Evolutionary conservation across 768 basidiomycete genomes (phyloP).

Genomic region (Mycena epipterygia): DNA sequence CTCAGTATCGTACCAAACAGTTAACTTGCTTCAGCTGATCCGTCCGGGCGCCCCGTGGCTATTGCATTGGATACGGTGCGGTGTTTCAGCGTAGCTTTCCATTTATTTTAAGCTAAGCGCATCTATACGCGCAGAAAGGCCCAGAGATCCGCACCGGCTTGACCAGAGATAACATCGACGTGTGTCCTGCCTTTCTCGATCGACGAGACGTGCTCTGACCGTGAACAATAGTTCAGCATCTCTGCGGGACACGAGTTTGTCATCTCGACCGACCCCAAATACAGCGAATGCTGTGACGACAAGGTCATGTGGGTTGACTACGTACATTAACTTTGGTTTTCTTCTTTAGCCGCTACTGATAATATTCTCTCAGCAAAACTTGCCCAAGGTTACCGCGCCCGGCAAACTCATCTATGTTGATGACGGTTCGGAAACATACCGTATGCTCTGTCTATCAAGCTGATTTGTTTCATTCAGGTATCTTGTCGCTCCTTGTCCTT

Average conservation of each 20-base stretch:
- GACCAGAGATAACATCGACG: constrained; percentile 89
- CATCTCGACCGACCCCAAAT: constrained; percentile 87
- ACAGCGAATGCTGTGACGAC: constrained; percentile 84
- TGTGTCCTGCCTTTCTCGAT: constrained; percentile 55
- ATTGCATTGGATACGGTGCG: constrained; percentile 97
- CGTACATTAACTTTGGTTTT: constrained; percentile 60
- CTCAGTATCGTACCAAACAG: not conserved
- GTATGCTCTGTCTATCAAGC: constrained; percentile 6
- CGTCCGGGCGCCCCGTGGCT: constrained; percentile 90
- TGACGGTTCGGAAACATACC: constrained; percentile 71
- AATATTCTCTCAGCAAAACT: constrained; percentile 71
- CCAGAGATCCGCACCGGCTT: constrained; percentile 98
- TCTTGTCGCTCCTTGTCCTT: constrained; percentile 93
- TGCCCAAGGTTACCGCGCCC: constrained; percentile 96
- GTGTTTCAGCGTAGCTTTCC: constrained; percentile 24
- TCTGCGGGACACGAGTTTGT: constrained; percentile 94
- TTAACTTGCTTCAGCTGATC: constrained; percentile 61
- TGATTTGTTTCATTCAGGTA: constrained; percentile 59
- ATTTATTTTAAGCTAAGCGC: not conserved
- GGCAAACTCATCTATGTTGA: constrained; percentile 98
- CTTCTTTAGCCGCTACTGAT: not conserved
- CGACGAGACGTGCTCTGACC: constrained; percentile 27
- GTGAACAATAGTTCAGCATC: constrained; percentile 65
- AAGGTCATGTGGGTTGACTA: constrained; percentile 95
- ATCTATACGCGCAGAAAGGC: constrained; percentile 80